Conservation (phyloP, 2,329 filamentous ascomycete species). For the Davidsoniella neocaledoniae region DNA sequence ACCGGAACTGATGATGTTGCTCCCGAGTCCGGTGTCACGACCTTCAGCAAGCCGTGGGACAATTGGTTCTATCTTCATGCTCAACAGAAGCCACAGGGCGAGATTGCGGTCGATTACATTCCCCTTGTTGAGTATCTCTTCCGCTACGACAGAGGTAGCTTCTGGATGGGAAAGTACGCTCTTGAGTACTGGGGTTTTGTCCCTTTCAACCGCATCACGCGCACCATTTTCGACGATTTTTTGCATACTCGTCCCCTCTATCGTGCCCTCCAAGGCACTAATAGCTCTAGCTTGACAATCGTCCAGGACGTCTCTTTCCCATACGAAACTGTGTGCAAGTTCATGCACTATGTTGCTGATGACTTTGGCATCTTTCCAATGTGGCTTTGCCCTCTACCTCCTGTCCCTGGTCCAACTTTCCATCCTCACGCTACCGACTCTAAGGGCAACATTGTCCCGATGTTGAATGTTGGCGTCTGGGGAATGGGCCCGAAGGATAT, state of each 20-base stretch:
- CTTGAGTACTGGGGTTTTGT: slow-evolving; percentile 43
- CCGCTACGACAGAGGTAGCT: slow-evolving; percentile 52
- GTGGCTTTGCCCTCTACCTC: slow-evolving; percentile 39
- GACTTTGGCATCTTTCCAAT: slow-evolving; percentile 33
- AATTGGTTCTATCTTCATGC: slow-evolving; percentile 63
- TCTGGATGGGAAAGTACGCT: slow-evolving; percentile 48
- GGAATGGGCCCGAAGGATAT: slow-evolving; percentile 28
- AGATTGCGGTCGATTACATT: slow-evolving; percentile 32
- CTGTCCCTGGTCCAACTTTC: slow-evolving; percentile 17
- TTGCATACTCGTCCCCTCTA: slow-evolving; percentile 50
- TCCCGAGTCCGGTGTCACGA: slow-evolving; percentile 19
- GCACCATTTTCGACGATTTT: slow-evolving; percentile 43
- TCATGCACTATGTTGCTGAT: slow-evolving; percentile 30
- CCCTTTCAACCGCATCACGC: slow-evolving; percentile 48
- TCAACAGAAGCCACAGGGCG: slow-evolving; percentile 22
- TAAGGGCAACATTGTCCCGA: slow-evolving; percentile 8
- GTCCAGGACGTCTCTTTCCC: slow-evolving; percentile 47
- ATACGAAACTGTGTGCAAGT: slow-evolving; percentile 25
- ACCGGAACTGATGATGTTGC: slow-evolving; percentile 33
- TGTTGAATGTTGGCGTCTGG: slow-evolving; percentile 50
- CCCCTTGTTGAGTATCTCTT: slow-evolving; percentile 52
- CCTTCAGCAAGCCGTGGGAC: slow-evolving; percentile 42
- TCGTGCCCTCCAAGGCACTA: slow-evolving; percentile 44
- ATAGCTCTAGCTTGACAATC: slow-evolving; percentile 42
- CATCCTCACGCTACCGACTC: slow-evolving; percentile 20